phyloP scores from a whole-genome alignment of 305 asterid species.

The Withania somnifera region DNA sequence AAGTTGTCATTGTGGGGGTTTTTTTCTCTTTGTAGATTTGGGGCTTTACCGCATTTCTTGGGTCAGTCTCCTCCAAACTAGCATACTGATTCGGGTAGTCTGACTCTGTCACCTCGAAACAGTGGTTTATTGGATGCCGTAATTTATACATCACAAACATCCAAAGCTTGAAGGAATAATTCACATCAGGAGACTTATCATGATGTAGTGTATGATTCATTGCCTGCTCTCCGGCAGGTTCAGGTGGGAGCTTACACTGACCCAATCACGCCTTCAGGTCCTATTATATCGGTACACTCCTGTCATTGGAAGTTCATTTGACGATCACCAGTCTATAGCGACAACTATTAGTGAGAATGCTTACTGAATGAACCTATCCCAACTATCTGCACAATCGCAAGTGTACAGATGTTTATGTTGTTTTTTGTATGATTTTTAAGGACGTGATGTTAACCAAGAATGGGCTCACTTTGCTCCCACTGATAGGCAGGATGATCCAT shows the following conservation, averaged over 20 bases:
- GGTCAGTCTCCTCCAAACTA: conserved; percentile 28
- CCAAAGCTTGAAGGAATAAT: too few relatives aligned
- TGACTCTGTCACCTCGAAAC: conserved; percentile 24
- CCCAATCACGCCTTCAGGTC: conserved; percentile 35
- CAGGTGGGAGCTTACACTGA: conserved; percentile 40
- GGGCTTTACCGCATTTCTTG: too few relatives aligned
- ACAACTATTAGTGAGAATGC: conserved; percentile 19
- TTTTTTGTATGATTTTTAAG: conserved; percentile 19
- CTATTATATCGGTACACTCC: conserved; percentile 36
- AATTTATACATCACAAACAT: too few relatives aligned
- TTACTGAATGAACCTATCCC: background rate
- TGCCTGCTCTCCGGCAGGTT: conserved; percentile 24
- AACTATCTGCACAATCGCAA: background rate
- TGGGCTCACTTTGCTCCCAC: conserved; percentile 16
- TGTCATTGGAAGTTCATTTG: conserved; percentile 41
- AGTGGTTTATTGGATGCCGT: conserved; percentile 46
- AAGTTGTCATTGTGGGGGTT: too few relatives aligned
- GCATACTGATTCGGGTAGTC: conserved; percentile 16
- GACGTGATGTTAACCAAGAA: conserved; percentile 28
- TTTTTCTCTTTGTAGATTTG: too few relatives aligned
- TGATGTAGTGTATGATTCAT: conserved; percentile 25
- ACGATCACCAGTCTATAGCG: conserved; percentile 31
- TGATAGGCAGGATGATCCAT: conserved; percentile 10
- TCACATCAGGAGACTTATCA: conserved; percentile 20
- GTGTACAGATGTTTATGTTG: background rate